Base-by-base conservation (phyloP, 1,139 yeast species). In the Dujonia santamariae region DNA sequence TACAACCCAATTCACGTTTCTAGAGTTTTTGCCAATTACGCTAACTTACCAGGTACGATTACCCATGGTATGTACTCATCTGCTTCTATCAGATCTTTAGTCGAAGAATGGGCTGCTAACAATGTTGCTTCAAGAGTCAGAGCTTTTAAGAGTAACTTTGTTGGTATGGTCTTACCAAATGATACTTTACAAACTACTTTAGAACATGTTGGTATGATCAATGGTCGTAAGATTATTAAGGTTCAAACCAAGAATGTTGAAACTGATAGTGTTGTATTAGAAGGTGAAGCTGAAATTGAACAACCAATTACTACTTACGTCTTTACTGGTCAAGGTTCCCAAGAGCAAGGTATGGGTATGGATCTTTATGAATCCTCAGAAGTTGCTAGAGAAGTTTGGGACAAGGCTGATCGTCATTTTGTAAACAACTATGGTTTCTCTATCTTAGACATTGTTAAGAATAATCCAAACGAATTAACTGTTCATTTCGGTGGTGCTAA, bases 291-390 rank as follows among this genome's bases (percentile, higher is more conserved):
- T 37, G 98, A 92, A 70, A 90, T 94, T 54, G 97, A 92, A 53
- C 98, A 92, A 68, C 98, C 99, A 34, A 84, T 83, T 39, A 86
- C 98, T 32, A 84, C 98, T 14, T 92, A 85, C 59, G 96, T 92
- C 40, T 92, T 94, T 70, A 92, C 99, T 48, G 99, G 98, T 60
- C 99, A 92, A 75, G 99, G 99, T 61, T 90, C 98, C 41, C 98
- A 92, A 69, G 98, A 94, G 65, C 98, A 94, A 72, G 97, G 97
- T 59, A 92, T 92, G 99, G 98, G 99, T 72, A 92, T 92, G 99
- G 98, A 94, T 64, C 76, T 92, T 58, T 92, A 92, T 65, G 82
- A 80, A 46, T 75, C 87, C 34, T 85, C 96, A 36, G 87, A 78
- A 28, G 97, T 94, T 59, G 98, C 99, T 39, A 82, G 81, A 54